These are phyloP conservation scores for Colletotrichum sp. DNA, from an alignment of 2,329 filamentous ascomycete genomes.

Conservation along the genomic window DNA sequence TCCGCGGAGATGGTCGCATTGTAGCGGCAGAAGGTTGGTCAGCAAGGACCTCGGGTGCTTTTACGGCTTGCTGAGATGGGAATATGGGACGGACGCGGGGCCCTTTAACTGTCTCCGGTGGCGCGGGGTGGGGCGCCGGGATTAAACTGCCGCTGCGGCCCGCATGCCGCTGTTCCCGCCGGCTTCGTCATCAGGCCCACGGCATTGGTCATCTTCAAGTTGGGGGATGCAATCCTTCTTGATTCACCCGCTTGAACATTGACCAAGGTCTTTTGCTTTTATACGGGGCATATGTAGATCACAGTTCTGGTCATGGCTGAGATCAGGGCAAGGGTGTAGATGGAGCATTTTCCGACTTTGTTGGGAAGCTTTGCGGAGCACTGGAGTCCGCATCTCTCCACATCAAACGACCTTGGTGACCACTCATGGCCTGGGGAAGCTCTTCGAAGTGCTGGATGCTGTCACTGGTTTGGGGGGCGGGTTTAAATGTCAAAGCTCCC, in stretches of 20 bases:
- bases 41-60: not conserved
- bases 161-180: not conserved
- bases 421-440: not conserved
- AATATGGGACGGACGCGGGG: not conserved
- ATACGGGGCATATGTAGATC: not conserved
- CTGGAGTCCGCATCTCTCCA: not conserved
- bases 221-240: not conserved
- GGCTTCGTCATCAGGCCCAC: not conserved
- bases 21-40: not conserved
- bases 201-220: not conserved
- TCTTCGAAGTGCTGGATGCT: not conserved
- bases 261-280: not conserved
- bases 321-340: not conserved
- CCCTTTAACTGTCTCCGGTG: not conserved
- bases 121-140: not conserved
- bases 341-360: not conserved
- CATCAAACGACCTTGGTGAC: not conserved
- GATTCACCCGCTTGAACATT: not conserved
- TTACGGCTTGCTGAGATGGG: not conserved
- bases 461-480: fast-evolving
- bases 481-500: fast-evolving
- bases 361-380: not conserved
- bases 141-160: not conserved
- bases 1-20: not conserved
- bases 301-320: fast-evolving